These are phyloP conservation scores for Stephania yunnanensis DNA, from an alignment of 164 flowering plant species.

Conservation along the genomic window DNA sequence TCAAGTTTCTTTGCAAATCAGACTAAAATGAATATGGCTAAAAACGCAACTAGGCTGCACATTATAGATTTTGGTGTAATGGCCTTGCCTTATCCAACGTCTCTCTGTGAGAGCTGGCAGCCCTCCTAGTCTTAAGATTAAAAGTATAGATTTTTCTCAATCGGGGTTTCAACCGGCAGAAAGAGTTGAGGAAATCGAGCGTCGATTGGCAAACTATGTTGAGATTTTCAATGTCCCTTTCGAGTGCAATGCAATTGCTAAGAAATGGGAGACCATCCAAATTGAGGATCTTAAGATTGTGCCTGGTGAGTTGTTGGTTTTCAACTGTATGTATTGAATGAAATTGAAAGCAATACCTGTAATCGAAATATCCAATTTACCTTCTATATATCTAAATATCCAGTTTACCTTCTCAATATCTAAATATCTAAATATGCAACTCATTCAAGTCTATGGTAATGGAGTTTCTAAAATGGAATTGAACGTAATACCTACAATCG, in stretches of 20 bases:
- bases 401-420: no score
- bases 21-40: conserved; percentile 33
- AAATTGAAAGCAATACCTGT: not conserved
- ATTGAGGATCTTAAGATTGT: conserved; percentile 66
- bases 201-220: conserved; percentile 60
- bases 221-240: conserved; percentile 66
- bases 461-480: no score
- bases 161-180: conserved; percentile 86
- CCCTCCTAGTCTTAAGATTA: conserved; percentile 70
- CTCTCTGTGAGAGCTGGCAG: conserved; percentile 54
- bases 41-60: conserved; percentile 46
- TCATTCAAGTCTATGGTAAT: no score
- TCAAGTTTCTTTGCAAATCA: conserved; percentile 54
- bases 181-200: conserved; percentile 72
- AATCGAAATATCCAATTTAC: no score
- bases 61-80: conserved; percentile 86
- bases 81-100: conserved; percentile 76
- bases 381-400: no score
- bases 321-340: conserved; percentile 52
- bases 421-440: no score
- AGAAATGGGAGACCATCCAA: conserved; percentile 69
- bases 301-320: conserved; percentile 53
- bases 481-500: no score
- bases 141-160: conserved; percentile 81
- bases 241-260: conserved; percentile 63